phyloP scores from a whole-genome alignment of 1,284 basidiomycete species.

The Cystobasidium pallidum region DNA sequence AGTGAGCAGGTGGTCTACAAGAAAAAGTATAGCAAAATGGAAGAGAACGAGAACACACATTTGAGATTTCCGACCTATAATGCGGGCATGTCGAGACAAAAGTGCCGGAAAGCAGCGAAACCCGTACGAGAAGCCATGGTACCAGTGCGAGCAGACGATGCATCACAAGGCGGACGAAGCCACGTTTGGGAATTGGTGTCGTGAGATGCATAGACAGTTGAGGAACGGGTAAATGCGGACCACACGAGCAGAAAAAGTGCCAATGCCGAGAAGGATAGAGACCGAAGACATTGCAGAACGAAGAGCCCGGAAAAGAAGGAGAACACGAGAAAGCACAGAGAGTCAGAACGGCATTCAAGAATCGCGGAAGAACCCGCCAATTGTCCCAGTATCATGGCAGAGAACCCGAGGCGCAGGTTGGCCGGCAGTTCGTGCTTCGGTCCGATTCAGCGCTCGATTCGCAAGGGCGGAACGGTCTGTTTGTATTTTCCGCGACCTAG shows the following conservation, averaged over 20 bases:
- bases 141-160: not conserved
- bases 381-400: not conserved
- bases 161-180: not conserved
- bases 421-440: not conserved
- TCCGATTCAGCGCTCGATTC: not conserved
- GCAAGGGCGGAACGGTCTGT: not conserved
- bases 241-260: conserved; percentile 9
- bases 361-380: conserved; percentile 32
- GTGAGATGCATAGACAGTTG: not conserved
- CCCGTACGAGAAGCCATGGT: not conserved
- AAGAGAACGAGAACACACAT: conserved; percentile 30
- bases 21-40: not conserved
- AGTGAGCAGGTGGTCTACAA: not conserved
- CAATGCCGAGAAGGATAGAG: not conserved
- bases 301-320: not conserved
- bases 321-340: conserved; percentile 26
- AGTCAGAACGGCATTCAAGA: conserved; percentile 22
- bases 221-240: not conserved
- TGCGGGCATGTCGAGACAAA: not conserved
- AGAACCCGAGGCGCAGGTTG: conserved; percentile 3
- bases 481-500: not conserved
- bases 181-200: not conserved
- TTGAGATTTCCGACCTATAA: conserved; percentile 40
- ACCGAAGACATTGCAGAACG: conserved; percentile 16
- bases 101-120: not conserved